These are phyloP conservation scores for Ramalina intermedia DNA, from an alignment of 495 filamentous ascomycete genomes.

Conservation along the genomic window DNA sequence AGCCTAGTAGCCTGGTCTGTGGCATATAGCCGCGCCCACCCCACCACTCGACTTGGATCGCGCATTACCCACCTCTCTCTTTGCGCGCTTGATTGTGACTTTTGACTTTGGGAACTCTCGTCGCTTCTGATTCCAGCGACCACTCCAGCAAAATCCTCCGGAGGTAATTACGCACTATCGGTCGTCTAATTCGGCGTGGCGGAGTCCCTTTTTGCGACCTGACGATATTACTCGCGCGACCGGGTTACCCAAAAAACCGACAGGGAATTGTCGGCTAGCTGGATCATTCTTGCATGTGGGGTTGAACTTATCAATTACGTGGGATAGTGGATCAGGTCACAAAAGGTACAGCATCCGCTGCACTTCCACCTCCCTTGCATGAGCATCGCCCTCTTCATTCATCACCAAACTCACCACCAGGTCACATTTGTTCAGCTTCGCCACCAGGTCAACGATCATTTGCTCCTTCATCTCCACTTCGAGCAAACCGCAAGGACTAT, in stretches of 20 bases:
- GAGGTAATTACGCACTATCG: too few relatives aligned
- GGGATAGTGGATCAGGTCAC: not conserved
- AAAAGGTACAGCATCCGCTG: not conserved
- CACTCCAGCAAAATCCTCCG: too few relatives aligned
- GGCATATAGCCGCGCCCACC: too few relatives aligned
- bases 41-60: too few relatives aligned
- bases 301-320: not conserved
- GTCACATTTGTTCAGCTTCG: not conserved
- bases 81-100: too few relatives aligned
- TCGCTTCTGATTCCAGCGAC: too few relatives aligned
- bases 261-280: slow-evolving; percentile 1
- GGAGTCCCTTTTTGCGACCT: slow-evolving; percentile 1
- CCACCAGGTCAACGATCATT: not conserved
- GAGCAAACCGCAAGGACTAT: not conserved
- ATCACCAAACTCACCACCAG: not conserved
- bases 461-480: not conserved
- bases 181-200: not conserved
- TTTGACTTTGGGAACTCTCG: too few relatives aligned
- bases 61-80: too few relatives aligned
- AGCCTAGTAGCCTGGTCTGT: too few relatives aligned
- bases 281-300: not conserved
- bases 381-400: not conserved
- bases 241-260: not conserved
- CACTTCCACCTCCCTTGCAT: slow-evolving; percentile 1
- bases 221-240: not conserved